phyloP scores from a whole-genome alignment of 345 rosid species.

The Erysimum cheiranthoides region DNA sequence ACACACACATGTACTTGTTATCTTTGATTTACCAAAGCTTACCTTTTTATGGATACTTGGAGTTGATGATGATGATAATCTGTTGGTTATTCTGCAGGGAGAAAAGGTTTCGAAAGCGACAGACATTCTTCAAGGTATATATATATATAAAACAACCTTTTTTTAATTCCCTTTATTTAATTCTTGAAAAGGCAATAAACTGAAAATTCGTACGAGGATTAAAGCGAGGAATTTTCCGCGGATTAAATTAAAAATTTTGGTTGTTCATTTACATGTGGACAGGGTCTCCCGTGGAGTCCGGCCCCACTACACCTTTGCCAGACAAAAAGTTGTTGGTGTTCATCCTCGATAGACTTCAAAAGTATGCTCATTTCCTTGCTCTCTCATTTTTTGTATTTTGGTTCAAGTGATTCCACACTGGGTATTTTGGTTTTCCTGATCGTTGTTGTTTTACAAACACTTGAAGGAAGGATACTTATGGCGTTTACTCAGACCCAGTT shows the following conservation, averaged over 20 bases:
- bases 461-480: slow-evolving; percentile 93
- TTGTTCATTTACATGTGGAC: slow-evolving; percentile 60
- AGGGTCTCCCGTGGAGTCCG: slow-evolving; percentile 82
- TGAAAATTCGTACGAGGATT: slow-evolving; percentile 45
- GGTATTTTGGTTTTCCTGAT: slow-evolving; percentile 38
- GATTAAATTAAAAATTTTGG: slow-evolving; percentile 39
- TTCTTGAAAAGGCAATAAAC: slow-evolving; percentile 53
- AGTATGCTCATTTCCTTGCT: slow-evolving; percentile 56
- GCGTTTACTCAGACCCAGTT: slow-evolving; percentile 93
- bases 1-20: background rate
- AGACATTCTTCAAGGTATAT: slow-evolving; percentile 75
- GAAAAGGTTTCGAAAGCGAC: slow-evolving; percentile 86
- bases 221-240: slow-evolving; percentile 31
- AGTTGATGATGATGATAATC: slow-evolving; percentile 41
- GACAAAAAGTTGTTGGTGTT: slow-evolving; percentile 97
- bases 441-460: slow-evolving; percentile 14
- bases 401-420: slow-evolving; percentile 31
- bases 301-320: slow-evolving; percentile 98
- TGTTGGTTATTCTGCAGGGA: slow-evolving; percentile 64
- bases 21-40: slow-evolving; percentile 13
- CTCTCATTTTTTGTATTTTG: slow-evolving; percentile 35
- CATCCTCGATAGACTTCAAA: slow-evolving; percentile 99
- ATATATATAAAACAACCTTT: slow-evolving; percentile 11
- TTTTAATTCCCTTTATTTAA: slow-evolving; percentile 32
- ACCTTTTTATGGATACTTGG: slow-evolving; percentile 31